Base-by-base conservation (phyloP, 2,329 filamentous ascomycete genomes). In the Chrysoporthe puriensis region DNA sequence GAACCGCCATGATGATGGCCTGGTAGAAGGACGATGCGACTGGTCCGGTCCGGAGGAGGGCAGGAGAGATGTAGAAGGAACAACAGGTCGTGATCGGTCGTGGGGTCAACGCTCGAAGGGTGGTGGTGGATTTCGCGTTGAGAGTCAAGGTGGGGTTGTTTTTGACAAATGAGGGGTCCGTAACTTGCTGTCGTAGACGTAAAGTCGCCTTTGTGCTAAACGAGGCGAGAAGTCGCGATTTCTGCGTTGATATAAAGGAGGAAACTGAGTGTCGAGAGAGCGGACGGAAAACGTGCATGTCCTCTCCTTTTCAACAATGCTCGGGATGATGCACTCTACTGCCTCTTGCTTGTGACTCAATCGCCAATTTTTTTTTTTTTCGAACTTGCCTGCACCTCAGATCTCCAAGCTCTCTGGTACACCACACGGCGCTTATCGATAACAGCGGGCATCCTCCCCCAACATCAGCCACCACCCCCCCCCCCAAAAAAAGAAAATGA, bases 201-300 rank as follows among this genome's bases (percentile, higher is more conserved):
- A n/a, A 54, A 48, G 64, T 32, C 26, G 62, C 57, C 34, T 44
- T 34, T 26, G 56, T 21, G 26, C 59, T 44, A 14, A 50, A 50
- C 11, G 42, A 21, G n/a, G 60, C 40, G 13, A 43, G 21, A 9
- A 52, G 9, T 50, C 16, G 62, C 18, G 5, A 14, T 7, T 48
- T 44, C 52, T 32, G 52, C 6, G 57, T 18, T 18, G 66, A 32
- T 8, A 21, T 48, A 42, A 50, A 42, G 48, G 46, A 9, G 26
- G 52, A 43, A 52, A 61, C 13, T 18, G 63, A 48, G 42, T 63
- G 63, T 65, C 56, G 18, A 54, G 50, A n/a, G 2, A 70, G 42
- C 44, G 66, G 54, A 58, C 62, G 52, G 8, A 70, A 61, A 60
- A 63, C 59, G 56, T 70, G 58, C 68, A 70, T 70, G 43, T 63